These are phyloP conservation scores for Pythium sp. DNA, from an alignment of 352 stramenopile species.

Conservation along the genomic window DNA sequence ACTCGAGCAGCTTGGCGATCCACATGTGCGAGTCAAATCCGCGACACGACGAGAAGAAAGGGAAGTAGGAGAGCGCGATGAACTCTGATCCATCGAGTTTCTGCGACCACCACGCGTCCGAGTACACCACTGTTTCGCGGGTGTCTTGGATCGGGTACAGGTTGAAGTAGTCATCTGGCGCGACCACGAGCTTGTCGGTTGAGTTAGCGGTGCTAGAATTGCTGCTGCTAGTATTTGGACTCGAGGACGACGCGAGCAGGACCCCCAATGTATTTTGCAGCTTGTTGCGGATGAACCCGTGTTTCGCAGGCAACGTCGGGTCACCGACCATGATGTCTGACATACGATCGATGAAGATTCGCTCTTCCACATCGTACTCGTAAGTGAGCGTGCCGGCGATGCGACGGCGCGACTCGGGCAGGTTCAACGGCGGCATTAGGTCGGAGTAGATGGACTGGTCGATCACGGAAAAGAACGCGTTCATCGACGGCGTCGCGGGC, in stretches of 20 bases:
- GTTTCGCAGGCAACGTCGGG: constrained; percentile 49
- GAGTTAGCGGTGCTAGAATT: constrained; percentile 12
- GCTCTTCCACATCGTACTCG: constrained; percentile 71
- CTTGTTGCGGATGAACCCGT: constrained; percentile 53
- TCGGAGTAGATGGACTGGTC: constrained; percentile 68
- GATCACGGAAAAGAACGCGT: constrained; percentile 84
- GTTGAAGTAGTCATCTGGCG: constrained; percentile 54
- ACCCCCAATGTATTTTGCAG: constrained; percentile 55
- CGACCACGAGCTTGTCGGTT: constrained; percentile 21
- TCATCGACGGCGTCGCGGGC: constrained; percentile 46
- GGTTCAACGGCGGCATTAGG: constrained; percentile 93
- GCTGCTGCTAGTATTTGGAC: constrained; percentile 10
- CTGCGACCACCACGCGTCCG: constrained; percentile 74
- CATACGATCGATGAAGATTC: constrained; percentile 88
- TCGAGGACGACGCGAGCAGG: constrained; percentile 9
- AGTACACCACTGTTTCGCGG: constrained; percentile 35
- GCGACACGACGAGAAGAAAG: constrained; percentile 95
- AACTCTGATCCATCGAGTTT: constrained; percentile 61
- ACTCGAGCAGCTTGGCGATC: constrained; percentile 92
- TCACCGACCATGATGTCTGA: constrained; percentile 92
- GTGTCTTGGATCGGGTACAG: constrained; percentile 45
- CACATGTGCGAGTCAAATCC: constrained; percentile 94
- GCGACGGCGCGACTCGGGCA: constrained; percentile 74
- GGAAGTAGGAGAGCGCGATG: constrained; percentile 92
- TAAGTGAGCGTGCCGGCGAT: constrained; percentile 51